A percentile compares a stretch with the other conserved stretches of the same genome.
phyloP scores from a whole-genome alignment of 1,284 basidiomycete genomes.

The Puccinia polysora region DNA sequence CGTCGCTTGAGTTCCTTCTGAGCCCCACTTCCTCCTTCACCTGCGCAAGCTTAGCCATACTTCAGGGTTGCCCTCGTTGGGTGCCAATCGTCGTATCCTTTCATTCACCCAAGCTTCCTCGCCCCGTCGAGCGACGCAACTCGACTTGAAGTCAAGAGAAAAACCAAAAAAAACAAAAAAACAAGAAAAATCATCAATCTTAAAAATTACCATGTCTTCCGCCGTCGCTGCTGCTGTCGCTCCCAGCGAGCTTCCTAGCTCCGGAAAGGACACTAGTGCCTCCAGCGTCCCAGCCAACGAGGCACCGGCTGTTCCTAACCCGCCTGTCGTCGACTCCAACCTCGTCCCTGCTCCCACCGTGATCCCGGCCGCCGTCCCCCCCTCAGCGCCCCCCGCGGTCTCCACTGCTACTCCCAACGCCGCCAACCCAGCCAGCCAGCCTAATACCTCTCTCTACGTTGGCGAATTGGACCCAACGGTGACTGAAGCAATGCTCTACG shows the following conservation, averaged over 20 bases:
- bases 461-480: constrained; percentile 97
- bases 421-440: constrained; percentile 44
- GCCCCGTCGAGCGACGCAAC: too few relatives aligned
- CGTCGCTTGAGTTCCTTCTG: too few relatives aligned
- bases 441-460: constrained; percentile 82
- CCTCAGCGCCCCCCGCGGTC: constrained; percentile 42
- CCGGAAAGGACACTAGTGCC: constrained; percentile 44
- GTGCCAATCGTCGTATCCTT: too few relatives aligned
- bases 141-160: too few relatives aligned
- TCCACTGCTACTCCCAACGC: constrained; percentile 33
- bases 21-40: too few relatives aligned
- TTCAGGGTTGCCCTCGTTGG: too few relatives aligned
- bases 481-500: constrained; percentile 98
- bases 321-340: constrained; percentile 12
- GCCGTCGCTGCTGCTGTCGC: constrained; percentile 48
- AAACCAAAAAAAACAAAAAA: too few relatives aligned
- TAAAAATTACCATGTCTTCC: constrained; percentile 45
- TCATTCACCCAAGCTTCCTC: too few relatives aligned
- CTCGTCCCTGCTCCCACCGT: constrained; percentile 40
- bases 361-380: constrained; percentile 26
- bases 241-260: constrained; percentile 45
- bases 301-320: constrained; percentile 18
- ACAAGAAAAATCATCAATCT: too few relatives aligned
- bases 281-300: constrained; percentile 26
- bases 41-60: too few relatives aligned